Evolutionary conservation across 345 rosid genomes (phyloP).

Genomic region (Ceriops tagal): DNA sequence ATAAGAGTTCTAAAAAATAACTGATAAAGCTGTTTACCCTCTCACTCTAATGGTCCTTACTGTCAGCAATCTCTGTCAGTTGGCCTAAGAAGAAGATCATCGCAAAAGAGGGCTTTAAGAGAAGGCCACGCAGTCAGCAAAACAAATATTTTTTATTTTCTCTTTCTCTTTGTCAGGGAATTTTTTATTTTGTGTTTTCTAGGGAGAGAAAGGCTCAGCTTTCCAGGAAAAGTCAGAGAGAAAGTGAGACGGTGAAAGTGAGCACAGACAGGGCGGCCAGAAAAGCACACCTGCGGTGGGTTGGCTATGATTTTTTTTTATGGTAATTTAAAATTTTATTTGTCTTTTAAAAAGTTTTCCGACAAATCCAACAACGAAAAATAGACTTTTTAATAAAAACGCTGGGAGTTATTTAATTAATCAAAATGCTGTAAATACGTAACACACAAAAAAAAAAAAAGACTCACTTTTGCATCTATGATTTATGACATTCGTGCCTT

Average conservation of each 20-base stretch:
- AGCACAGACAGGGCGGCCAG: neutral
- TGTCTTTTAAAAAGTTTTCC: too few relatives aligned
- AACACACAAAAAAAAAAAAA: too few relatives aligned
- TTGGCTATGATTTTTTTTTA: too few relatives aligned
- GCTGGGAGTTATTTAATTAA: too few relatives aligned
- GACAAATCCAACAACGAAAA: too few relatives aligned
- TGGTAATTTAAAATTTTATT: too few relatives aligned
- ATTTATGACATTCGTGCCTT: too few relatives aligned
- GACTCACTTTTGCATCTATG: too few relatives aligned
- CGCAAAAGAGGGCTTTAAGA: constrained; percentile 11
- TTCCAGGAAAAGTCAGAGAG: constrained; percentile 8
- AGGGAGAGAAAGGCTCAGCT: neutral
- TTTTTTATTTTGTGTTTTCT: neutral
- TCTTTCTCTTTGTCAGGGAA: neutral
- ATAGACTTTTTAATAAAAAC: too few relatives aligned
- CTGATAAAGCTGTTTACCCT: constrained; percentile 3
- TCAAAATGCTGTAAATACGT: too few relatives aligned
- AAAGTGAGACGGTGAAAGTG: neutral
- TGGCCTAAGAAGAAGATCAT: constrained; percentile 30
- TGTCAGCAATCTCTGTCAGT: constrained; percentile 33
- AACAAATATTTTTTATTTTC: neutral
- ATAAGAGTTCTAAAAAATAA: constrained; percentile 31
- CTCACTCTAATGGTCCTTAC: neutral
- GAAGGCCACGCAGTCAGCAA: constrained; percentile 16
- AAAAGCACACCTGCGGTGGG: too few relatives aligned